These are phyloP conservation scores for Rhodotorula sp. DNA, from an alignment of 1,284 basidiomycete genomes.

Conservation along the genomic window DNA sequence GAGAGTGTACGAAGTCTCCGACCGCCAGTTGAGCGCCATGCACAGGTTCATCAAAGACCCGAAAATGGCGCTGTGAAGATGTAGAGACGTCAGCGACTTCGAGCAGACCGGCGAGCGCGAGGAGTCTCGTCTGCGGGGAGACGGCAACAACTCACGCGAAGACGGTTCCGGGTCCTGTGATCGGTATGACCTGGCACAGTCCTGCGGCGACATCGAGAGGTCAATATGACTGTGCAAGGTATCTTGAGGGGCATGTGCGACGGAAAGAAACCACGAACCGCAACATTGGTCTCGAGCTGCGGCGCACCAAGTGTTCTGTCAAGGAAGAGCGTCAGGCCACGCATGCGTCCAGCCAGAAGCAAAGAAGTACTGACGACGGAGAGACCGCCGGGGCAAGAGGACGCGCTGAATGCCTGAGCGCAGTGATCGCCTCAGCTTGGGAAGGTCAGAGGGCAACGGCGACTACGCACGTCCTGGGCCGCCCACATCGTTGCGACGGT, in stretches of 20 bases:
- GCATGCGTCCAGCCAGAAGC: too few species aligned
- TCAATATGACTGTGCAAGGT: background rate
- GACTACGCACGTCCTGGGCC: too few species aligned
- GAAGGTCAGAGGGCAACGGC: too few species aligned
- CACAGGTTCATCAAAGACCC: too few species aligned
- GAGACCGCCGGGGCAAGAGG: too few species aligned
- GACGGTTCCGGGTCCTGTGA: slow-evolving; percentile 13
- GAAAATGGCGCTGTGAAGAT: background rate
- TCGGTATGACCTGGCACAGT: slow-evolving; percentile 13
- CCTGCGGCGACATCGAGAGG: background rate
- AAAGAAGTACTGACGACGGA: too few species aligned
- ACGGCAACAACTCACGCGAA: background rate
- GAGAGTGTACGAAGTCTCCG: background rate
- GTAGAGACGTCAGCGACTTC: background rate
- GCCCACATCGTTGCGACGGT: too few species aligned
- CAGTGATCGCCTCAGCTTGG: too few species aligned
- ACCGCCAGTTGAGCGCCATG: background rate
- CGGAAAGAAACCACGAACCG: background rate
- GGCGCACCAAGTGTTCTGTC: slow-evolving; percentile 1
- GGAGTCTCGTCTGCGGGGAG: background rate
- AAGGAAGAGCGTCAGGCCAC: background rate
- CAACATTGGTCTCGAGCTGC: background rate
- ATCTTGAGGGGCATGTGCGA: background rate
- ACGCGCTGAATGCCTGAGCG: too few species aligned
- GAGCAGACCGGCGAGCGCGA: background rate